Conservation (phyloP, 352 stramenopile genomes). For the Phytopythium montanum region DNA sequence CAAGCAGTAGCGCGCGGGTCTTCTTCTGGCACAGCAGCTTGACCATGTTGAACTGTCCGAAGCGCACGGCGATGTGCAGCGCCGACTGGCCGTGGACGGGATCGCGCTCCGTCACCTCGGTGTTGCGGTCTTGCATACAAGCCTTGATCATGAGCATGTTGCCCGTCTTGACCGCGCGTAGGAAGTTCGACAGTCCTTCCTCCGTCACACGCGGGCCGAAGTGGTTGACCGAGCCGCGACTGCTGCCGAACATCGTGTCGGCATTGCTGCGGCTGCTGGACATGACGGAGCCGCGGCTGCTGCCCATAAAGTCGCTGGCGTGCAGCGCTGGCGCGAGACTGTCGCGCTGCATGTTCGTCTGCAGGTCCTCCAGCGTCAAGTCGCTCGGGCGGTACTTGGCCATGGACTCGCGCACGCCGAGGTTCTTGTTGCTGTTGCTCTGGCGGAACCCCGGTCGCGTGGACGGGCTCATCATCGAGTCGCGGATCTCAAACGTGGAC, state of each 20-base stretch:
- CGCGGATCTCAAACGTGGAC: conserved; percentile 10
- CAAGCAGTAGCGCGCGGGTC: conserved; percentile 49
- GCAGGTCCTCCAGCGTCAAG: conserved; percentile 43
- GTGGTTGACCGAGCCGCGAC: conserved; percentile 37
- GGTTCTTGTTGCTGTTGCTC: conserved; percentile 11
- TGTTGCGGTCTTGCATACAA: conserved; percentile 53
- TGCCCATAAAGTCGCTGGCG: conserved; percentile 13
- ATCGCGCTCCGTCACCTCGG: conserved; percentile 61
- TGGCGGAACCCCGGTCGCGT: neutral
- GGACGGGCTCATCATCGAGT: conserved; percentile 8
- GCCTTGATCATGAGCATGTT: conserved; percentile 56
- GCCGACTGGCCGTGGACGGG: conserved; percentile 70
- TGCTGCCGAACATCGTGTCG: conserved; percentile 18
- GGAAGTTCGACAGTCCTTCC: conserved; percentile 51
- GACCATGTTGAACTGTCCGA: conserved; percentile 71
- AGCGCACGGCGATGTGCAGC: conserved; percentile 76
- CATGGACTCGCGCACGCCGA: conserved; percentile 58
- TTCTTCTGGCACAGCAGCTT: conserved; percentile 70
- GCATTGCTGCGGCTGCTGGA: conserved; percentile 18
- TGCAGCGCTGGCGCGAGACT: conserved; percentile 35
- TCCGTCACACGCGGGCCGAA: conserved; percentile 51
- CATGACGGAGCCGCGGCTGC: conserved; percentile 35
- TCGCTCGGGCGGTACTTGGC: conserved; percentile 70
- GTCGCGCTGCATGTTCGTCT: conserved; percentile 47
- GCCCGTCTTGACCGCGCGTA: conserved; percentile 60